These are phyloP conservation scores for Kwoniella sp. DNA, from an alignment of 768 basidiomycete genomes.

Conservation along the genomic window DNA sequence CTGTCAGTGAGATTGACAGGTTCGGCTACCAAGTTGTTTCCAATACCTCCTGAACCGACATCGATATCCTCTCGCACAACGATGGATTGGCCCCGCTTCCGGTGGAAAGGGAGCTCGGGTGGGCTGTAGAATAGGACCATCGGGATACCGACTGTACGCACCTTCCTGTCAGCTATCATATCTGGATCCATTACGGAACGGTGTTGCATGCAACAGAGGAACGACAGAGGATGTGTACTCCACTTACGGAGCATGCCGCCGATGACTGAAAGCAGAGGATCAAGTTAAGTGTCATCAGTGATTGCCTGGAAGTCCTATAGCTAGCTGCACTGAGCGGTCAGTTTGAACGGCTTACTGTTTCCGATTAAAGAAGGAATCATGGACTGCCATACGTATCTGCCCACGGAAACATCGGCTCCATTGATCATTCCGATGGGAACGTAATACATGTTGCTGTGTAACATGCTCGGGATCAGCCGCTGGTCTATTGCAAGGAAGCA, in stretches of 20 bases:
- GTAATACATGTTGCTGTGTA: slow-evolving; percentile 32
- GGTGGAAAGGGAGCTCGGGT: slow-evolving; percentile 25
- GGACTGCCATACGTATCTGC: slow-evolving; percentile 26
- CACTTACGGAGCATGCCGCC: slow-evolving; percentile 23
- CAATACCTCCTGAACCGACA: slow-evolving; percentile 6
- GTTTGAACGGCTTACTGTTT: slow-evolving; percentile 7
- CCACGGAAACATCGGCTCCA: slow-evolving; percentile 27
- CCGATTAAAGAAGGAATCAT: slow-evolving; percentile 34
- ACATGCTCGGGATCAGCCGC: no score
- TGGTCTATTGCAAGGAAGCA: no score
- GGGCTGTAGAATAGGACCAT: slow-evolving; percentile 31
- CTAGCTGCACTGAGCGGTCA: not conserved
- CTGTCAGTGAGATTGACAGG: not conserved
- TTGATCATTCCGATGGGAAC: slow-evolving; percentile 32
- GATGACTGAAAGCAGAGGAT: no score
- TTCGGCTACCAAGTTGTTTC: slow-evolving; percentile 5
- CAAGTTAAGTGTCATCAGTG: no score
- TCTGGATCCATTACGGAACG: no score
- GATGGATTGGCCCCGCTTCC: slow-evolving; percentile 8
- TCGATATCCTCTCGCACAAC: slow-evolving; percentile 10
- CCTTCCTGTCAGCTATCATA: not conserved
- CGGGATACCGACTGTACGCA: slow-evolving; percentile 24
- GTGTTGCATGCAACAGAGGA: no score
- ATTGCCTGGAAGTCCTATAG: no score
- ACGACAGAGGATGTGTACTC: not conserved